phyloP scores from a whole-genome alignment of 768 basidiomycete genomes.

The Fomitopsis pulvina region DNA sequence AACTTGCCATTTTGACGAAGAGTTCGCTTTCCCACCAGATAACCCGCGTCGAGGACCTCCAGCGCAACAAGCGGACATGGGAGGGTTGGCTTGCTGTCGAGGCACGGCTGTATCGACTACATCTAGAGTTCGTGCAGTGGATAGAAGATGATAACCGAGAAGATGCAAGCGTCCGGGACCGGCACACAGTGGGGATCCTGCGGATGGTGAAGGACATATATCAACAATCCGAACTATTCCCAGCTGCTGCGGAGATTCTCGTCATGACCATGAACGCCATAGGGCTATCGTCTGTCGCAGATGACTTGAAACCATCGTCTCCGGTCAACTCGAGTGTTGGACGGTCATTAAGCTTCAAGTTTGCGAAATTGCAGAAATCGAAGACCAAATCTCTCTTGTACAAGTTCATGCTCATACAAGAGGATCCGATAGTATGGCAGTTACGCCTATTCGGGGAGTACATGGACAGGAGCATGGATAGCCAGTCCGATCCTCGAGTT shows the following conservation, averaged over 20 bases:
- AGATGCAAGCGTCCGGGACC: constrained; percentile 33
- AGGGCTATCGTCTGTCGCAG: constrained; percentile 39
- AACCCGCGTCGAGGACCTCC: constrained; percentile 29
- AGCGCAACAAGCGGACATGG: constrained; percentile 38
- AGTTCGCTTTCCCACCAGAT: constrained; percentile 29
- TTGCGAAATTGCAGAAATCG: constrained; percentile 47
- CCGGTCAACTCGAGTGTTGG: constrained; percentile 9
- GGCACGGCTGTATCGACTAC: constrained; percentile 43
- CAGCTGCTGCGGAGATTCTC: constrained; percentile 29
- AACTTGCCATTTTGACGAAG: constrained; percentile 33
- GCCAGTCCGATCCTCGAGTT: constrained; percentile 49
- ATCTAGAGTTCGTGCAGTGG: constrained; percentile 49
- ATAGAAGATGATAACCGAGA: constrained; percentile 37
- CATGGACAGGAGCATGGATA: constrained; percentile 71
- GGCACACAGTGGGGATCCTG: constrained; percentile 39
- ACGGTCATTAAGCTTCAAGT: constrained; percentile 39
- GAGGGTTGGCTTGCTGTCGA: constrained; percentile 43
- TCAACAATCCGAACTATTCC: constrained; percentile 30
- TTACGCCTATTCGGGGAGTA: constrained; percentile 62
- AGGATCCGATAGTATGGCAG: constrained; percentile 60
- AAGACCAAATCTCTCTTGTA: constrained; percentile 34
- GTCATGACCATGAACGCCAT: constrained; percentile 35
- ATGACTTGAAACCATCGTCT: constrained; percentile 8
- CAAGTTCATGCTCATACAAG: constrained; percentile 48
- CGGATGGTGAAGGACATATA: constrained; percentile 40